phyloP scores from a whole-genome alignment of 257 asterid genomes.

The Solanum lycopersicoides region DNA sequence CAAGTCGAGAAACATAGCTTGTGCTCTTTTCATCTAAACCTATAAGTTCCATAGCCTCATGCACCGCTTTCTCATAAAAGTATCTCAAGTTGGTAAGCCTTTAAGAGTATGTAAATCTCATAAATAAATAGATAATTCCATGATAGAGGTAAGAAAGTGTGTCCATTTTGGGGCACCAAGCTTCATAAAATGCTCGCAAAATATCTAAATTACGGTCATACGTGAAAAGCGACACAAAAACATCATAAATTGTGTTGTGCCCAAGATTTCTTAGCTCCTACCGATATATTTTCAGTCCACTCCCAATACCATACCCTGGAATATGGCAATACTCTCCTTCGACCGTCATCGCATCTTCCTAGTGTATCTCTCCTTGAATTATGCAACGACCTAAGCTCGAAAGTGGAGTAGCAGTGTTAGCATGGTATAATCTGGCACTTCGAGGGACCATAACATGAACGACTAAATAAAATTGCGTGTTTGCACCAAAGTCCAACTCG shows the following conservation, averaged over 20 bases:
- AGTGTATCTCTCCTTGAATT: neutral
- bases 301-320: neutral
- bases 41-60: neutral
- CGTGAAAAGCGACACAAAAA: neutral
- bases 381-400: neutral
- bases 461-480: neutral
- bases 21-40: neutral
- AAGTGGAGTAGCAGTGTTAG: neutral
- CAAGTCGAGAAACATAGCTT: neutral
- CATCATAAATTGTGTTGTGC: neutral
- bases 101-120: no score
- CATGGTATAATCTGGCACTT: neutral
- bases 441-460: neutral
- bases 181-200: neutral
- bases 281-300: no score
- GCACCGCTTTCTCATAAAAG: neutral
- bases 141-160: neutral
- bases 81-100: neutral
- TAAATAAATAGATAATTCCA: neutral
- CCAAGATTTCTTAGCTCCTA: neutral
- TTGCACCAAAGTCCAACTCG: neutral
- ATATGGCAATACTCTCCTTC: neutral
- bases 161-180: neutral
- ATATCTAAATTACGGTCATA: neutral
- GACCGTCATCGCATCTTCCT: neutral